A percentile compares a stretch with the other conserved stretches of the same genome.
Conservation (phyloP, 1,139 yeast species). For the Nakaseomyces delphensis region DNA sequence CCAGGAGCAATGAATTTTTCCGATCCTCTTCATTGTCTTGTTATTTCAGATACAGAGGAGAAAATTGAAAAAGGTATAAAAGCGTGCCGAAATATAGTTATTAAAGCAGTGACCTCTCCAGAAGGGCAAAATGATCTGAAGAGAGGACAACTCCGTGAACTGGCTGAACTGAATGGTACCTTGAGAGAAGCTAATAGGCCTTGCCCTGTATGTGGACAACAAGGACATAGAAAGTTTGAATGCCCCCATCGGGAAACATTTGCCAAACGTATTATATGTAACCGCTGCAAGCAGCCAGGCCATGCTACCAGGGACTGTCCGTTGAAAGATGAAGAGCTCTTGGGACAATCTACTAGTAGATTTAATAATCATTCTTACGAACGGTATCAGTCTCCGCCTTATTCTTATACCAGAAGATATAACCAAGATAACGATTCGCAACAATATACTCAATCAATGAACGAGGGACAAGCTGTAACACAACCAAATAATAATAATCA, state of each 20-base stretch:
- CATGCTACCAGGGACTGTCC: constrained; percentile 85
- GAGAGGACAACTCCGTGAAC: constrained; percentile 79
- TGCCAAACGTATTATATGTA: constrained; percentile 58
- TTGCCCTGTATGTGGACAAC: constrained; percentile 48
- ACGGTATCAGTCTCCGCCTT: background rate
- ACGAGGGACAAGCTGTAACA: background rate
- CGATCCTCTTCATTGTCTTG: constrained; percentile 83
- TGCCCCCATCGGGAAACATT: constrained; percentile 50
- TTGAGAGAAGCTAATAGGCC: constrained; percentile 70
- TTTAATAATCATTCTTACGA: background rate
- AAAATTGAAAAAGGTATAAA: constrained; percentile 69
- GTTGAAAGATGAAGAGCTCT: background rate
- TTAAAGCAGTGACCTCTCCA: constrained; percentile 79
- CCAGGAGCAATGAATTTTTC: constrained; percentile 44
- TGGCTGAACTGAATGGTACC: constrained; percentile 93
- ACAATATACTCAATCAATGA: background rate
- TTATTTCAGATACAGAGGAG: constrained; percentile 75
- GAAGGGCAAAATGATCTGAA: constrained; percentile 90
- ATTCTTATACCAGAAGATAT: background rate
- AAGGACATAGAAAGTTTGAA: constrained; percentile 53
- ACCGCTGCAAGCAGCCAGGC: constrained; percentile 71
- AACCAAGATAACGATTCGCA: background rate
- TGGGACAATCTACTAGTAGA: background rate
- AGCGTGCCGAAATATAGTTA: constrained; percentile 66
- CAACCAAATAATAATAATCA: background rate